Conservation (phyloP, 2,329 filamentous ascomycete genomes). For the Aspergillus uvarum region DNA sequence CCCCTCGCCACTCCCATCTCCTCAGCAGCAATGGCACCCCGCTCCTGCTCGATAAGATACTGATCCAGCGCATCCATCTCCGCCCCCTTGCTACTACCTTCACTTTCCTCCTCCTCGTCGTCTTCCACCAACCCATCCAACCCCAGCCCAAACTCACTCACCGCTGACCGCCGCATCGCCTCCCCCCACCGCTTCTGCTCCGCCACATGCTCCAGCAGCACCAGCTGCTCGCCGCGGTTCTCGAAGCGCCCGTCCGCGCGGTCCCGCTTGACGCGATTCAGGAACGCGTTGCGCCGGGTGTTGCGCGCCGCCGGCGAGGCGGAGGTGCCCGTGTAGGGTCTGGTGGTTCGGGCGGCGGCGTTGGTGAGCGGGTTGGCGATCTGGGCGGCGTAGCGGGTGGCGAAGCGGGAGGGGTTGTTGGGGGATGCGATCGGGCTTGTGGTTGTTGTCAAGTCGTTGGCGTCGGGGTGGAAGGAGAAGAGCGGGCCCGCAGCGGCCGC, state of each 20-base stretch:
- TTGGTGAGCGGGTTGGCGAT: slow-evolving; percentile 29
- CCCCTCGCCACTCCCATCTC: slow-evolving; percentile 24
- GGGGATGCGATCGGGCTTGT: background rate
- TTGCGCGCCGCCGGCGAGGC: slow-evolving; percentile 31
- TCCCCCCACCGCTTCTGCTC: slow-evolving; percentile 43
- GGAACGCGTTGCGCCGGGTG: slow-evolving; percentile 40
- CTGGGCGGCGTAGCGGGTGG: slow-evolving; percentile 31
- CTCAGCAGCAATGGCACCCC: slow-evolving; percentile 2
- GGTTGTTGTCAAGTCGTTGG: background rate
- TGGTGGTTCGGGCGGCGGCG: background rate
- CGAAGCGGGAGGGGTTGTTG: slow-evolving; percentile 13
- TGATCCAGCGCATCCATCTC: slow-evolving; percentile 17
- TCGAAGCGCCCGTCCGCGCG: slow-evolving; percentile 42
- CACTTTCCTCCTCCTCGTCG: slow-evolving; percentile 25
- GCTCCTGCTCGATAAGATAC: background rate
- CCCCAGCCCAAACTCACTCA: slow-evolving; percentile 21
- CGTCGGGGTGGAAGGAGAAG: background rate
- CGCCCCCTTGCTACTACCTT: slow-evolving; percentile 22
- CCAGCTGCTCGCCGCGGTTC: slow-evolving; percentile 44
- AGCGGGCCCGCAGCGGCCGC: background rate
- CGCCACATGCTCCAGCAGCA: slow-evolving; percentile 43
- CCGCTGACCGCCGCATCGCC: slow-evolving; percentile 35
- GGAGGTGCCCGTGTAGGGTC: slow-evolving; percentile 19
- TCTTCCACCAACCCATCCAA: slow-evolving; percentile 16
- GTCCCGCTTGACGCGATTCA: slow-evolving; percentile 43